Evolutionary conservation across 371 early-diverging fungal species (phyloP), one percentile per base, ranked within the genome.

Genomic region (Zychaea mexicana): DNA sequence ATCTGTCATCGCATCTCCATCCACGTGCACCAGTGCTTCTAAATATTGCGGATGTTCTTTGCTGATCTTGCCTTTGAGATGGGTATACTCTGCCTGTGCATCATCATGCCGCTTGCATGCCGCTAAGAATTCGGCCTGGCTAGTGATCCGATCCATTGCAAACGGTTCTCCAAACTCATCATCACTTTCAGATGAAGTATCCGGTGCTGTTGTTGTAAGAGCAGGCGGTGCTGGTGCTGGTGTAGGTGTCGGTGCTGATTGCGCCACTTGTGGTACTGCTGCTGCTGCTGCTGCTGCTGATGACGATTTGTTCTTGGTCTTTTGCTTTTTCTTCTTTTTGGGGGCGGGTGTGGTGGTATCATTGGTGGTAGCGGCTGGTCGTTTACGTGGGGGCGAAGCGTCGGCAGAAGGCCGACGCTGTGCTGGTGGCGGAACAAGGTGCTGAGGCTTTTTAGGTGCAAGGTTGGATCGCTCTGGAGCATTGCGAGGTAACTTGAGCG

Each of bases 401-500:
- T 24, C 26, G 12, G 27, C 22, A 33, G 52, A 13, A 28, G 64
- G 54, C 15, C 24, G 59, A 27, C 17, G 32, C n/a, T 66, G 67
- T 26, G 61, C 19, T 19, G 57, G 63, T 13, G 46, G 64, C 24
- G 45, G 60, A 32, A 62, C 45, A 32, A 53, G 60, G 12, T 52
- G 47, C 6, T 26, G 68, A 32, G 68, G 63, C 21, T 57, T 46
- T 28, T 67, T 73, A 21, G 69, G 72, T 3, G 21, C 60, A 19
- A 78, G 66, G 52, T 73, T 77, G 45, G 62, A 57, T 46, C 87
- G 81, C 21, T 84, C 85, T 0, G 83, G 74, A 13, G 85, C 85
- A 63, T 81, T 81, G 2, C 67, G 58, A 3, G 79, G 45, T n/a
- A 86, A 61, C 3, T 78, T 78, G 22, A 88, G 67, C 22, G 42